Percentiles rank a stretch among this genome's conserved stretches.
phyloP scores from a whole-genome alignment of 352 stramenopile species.

The Phytophthora nicotianae region DNA sequence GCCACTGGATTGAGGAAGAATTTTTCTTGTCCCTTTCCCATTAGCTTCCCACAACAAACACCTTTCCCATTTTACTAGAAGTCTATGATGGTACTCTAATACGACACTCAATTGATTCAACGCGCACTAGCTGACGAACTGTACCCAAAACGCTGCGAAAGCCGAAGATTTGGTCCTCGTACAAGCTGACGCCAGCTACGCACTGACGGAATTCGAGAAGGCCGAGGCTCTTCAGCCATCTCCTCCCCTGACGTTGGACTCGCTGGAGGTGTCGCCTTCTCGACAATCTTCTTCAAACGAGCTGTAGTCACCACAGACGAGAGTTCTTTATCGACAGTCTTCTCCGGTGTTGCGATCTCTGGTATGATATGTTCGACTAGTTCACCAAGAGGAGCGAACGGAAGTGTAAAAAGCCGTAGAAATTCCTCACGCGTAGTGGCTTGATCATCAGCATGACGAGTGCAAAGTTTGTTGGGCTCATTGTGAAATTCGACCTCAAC shows the following conservation, averaged over 20 bases:
- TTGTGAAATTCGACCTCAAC: conserved; percentile 22
- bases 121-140: not conserved
- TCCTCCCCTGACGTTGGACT: conserved; percentile 4
- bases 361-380: conserved; percentile 10
- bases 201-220: conserved; percentile 4
- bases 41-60: not conserved
- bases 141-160: conserved; percentile 9
- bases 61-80: conserved; percentile 1
- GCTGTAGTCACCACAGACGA: not conserved
- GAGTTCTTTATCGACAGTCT: not conserved
- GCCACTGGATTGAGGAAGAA: not conserved
- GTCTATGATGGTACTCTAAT: not conserved
- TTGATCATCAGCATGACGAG: conserved; percentile 16
- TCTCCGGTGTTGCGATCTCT: not conserved
- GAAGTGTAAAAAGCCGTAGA: conserved; percentile 8
- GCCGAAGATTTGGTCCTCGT: not conserved
- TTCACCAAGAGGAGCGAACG: conserved; percentile 11
- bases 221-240: not conserved
- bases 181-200: conserved; percentile 4
- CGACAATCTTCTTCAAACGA: conserved; percentile 5
- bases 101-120: not conserved
- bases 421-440: conserved; percentile 17
- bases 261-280: conserved; percentile 3
- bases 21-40: not conserved
- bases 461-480: conserved; percentile 17